Base-by-base conservation (phyloP, 371 early-diverging fungal species). In the Mucor racemosus region DNA sequence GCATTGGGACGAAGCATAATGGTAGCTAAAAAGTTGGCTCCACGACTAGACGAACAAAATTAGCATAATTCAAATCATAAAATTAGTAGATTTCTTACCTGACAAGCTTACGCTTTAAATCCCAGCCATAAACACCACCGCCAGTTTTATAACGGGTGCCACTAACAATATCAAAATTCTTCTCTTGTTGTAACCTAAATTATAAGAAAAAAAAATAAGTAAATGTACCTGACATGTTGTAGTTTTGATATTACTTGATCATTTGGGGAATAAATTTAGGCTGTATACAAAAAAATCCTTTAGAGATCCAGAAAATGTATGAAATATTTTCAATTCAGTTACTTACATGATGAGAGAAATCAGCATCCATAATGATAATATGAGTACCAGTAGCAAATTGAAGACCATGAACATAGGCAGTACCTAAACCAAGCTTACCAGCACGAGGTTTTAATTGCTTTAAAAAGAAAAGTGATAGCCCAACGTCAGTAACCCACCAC, bases 101-200 rank as follows among this genome's bases (percentile, higher is more conserved):
- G 39, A 97, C 97, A 35, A 99, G 86, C 80, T 97, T 99, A 68
- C 99, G 94, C 62, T 91, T 91, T 66, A 99, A 87, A 69, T 98
- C 94, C 99, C 99, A 99, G 17, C 98, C 98, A 78, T 95, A 94
- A n/a, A 99, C 98, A 65, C 96, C 97, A 31, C 99, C 99, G 60
- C 92, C 93, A 34, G 79, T 70, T 48, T 79, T 78, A 73, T 98
- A 97, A 69, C 99, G 92, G 1, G 99, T 97, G 19, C 99, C 99
- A 50, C 96, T 96, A 21, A 99, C 97, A 58, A 99, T 90, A 74
- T 98, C 99, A 71, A 85, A 91, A 74, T 97, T 88, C 65, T 90
- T 84, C 64, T 91, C 76, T 75, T 89, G 88, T 77, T 97, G 97
- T 60, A 91, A 79, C 63, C 90, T 85, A 75, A 48, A 19, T 48